These are phyloP conservation scores for Chamaecrista fasciculata DNA, from an alignment of 306 rosid species.

Conservation along the genomic window DNA sequence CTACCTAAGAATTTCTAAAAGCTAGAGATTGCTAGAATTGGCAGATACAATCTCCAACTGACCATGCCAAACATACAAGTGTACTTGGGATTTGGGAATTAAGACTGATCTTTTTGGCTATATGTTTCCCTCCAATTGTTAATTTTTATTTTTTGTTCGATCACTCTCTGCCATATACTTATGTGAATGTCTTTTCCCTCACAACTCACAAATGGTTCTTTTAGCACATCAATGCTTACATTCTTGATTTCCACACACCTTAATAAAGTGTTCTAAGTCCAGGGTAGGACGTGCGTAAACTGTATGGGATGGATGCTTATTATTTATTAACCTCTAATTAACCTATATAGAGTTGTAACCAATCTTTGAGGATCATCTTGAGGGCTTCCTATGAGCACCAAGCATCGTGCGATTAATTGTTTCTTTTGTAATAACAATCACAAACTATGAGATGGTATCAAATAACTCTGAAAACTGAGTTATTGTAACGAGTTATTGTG, in stretches of 20 bases:
- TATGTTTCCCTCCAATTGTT: not conserved
- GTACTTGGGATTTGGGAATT: not conserved
- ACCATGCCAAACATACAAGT: constrained; percentile 14
- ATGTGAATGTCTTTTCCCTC: not conserved
- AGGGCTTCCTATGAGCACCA: constrained; percentile 1
- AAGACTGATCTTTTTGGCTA: not conserved
- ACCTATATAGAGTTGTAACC: not conserved
- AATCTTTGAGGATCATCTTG: constrained; percentile 3
- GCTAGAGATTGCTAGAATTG: not conserved
- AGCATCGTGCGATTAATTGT: not conserved
- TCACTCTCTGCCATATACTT: not conserved
- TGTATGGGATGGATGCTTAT: not conserved
- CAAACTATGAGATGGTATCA: constrained; percentile 2
- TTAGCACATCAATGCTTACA: not conserved
- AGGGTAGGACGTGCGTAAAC: too few relatives aligned
- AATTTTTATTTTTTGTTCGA: not conserved
- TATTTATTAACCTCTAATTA: not conserved
- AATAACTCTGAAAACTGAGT: constrained; percentile 8
- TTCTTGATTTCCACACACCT: not conserved
- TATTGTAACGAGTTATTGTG: not conserved
- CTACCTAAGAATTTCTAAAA: not conserved
- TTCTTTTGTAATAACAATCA: not conserved
- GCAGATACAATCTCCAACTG: constrained; percentile 1
- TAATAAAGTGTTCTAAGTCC: too few relatives aligned
- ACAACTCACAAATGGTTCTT: not conserved